Evolutionary conservation across 768 basidiomycete species (phyloP), one percentile per base, ranked within the genome.

Genomic region (Xerocomus potaroensis): DNA sequence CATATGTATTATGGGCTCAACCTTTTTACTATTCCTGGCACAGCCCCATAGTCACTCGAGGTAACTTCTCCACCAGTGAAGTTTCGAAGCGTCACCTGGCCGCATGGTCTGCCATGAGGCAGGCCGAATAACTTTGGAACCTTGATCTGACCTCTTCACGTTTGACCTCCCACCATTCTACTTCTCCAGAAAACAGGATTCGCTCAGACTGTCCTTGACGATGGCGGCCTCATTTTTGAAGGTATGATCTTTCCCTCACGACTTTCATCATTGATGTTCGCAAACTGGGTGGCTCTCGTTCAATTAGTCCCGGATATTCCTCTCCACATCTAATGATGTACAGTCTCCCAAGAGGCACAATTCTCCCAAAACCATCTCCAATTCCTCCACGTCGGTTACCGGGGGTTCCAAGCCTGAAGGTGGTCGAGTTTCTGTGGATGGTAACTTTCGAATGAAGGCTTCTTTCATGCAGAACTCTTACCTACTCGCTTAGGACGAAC

Each of bases 41-140:
- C n/a, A n/a, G n/a, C n/a, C n/a, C n/a, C n/a, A n/a, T n/a, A n/a
- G n/a, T n/a, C n/a, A n/a, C n/a, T n/a, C n/a, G n/a, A n/a, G n/a
- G n/a, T n/a, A n/a, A n/a, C n/a, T n/a, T n/a, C n/a, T 41, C 31
- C 30, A 56, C 43, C 53, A 41, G 51, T 63, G 34, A 34, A n/a
- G n/a, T n/a, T n/a, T n/a, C n/a, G n/a, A n/a, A 21, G 15, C 23
- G 38, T 39, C 30, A 45, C 19, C 19, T 37, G 9, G 22, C 51
- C 49, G 55, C 62, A 58, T 52, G 56, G 51, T 48, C 26, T 1
- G 39, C 55, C 60, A 61, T 49, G 60, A 61, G 59, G 61, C 61
- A 44, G 37, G 32, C 34, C 40, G 41, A 23, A 50, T 40, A 27
- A 37, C 12, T 30, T 50, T 27, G 31, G 18, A 31, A 21, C 47